Conservation (phyloP, 2,329 filamentous ascomycete species). For the Talaromyces sp. region DNA sequence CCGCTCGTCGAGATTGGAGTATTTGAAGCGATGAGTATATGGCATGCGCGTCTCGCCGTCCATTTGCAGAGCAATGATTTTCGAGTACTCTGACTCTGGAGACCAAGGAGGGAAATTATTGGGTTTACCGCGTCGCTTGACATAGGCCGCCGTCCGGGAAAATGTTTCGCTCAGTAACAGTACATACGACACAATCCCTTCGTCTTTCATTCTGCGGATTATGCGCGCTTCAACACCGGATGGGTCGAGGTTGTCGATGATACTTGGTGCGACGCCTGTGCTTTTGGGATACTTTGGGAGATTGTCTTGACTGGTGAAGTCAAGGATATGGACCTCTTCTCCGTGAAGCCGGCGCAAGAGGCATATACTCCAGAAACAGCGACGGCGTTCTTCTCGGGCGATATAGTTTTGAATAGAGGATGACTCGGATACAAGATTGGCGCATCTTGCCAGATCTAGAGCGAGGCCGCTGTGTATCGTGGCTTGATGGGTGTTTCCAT, state of each 20-base stretch:
- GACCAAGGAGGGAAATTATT: constrained; percentile 44
- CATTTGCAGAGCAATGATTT: constrained; percentile 46
- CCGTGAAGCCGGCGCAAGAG: constrained; percentile 41
- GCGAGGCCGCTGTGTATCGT: constrained; percentile 36
- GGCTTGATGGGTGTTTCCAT: constrained; percentile 32
- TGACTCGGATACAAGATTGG: constrained; percentile 37
- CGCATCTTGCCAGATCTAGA: constrained; percentile 41
- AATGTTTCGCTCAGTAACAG: constrained; percentile 45
- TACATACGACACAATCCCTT: constrained; percentile 43
- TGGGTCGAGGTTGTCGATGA: constrained; percentile 17
- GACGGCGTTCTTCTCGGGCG: constrained; percentile 26
- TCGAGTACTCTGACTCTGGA: constrained; percentile 47
- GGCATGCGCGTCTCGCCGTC: constrained; percentile 49
- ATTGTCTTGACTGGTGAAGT: constrained; percentile 25
- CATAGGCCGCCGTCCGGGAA: constrained; percentile 44
- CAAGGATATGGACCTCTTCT: constrained; percentile 35
- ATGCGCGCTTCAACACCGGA: constrained; percentile 16
- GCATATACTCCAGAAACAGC: constrained; percentile 40
- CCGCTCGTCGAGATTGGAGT: constrained; percentile 42
- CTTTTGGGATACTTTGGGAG: constrained; percentile 37
- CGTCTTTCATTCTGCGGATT: constrained; percentile 25
- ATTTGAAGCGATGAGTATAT: constrained; percentile 46
- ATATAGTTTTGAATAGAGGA: constrained; percentile 14
- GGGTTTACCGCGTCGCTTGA: constrained; percentile 39
- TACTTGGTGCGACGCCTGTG: constrained; percentile 21